Conservation (phyloP, 257 asterid genomes). For the Mitragyna speciosa region DNA sequence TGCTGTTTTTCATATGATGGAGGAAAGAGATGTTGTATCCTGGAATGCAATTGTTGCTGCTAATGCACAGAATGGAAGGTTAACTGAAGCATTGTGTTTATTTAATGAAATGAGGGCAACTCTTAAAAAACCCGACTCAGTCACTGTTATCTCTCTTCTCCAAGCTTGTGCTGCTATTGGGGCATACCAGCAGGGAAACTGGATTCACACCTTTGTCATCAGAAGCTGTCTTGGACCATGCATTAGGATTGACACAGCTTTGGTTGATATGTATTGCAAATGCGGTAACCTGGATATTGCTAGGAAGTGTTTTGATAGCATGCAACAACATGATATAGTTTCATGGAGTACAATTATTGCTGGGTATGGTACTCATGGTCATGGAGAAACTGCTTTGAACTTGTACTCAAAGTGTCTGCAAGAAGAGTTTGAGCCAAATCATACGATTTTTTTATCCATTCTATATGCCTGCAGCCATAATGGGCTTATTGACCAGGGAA, state of each 20-base stretch:
- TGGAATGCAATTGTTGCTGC: slow-evolving; percentile 85
- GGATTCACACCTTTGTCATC: slow-evolving; percentile 66
- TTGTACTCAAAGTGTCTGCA: slow-evolving; percentile 50
- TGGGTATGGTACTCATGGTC: slow-evolving; percentile 80
- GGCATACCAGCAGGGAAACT: slow-evolving; percentile 77
- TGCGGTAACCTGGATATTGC: slow-evolving; percentile 70
- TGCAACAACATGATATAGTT: slow-evolving; percentile 55
- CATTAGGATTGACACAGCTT: slow-evolving; percentile 59
- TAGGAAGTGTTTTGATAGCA: slow-evolving; percentile 61
- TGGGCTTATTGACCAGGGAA: slow-evolving; percentile 68
- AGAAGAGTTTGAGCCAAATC: slow-evolving; percentile 56
- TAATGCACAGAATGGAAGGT: slow-evolving; percentile 59
- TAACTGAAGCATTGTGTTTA: slow-evolving; percentile 44
- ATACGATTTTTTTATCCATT: slow-evolving; percentile 58
- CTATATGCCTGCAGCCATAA: slow-evolving; percentile 78
- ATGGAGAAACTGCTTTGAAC: slow-evolving; percentile 64
- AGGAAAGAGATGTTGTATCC: slow-evolving; percentile 65
- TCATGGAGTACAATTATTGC: slow-evolving; percentile 78
- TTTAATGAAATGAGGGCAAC: slow-evolving; percentile 67
- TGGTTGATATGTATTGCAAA: slow-evolving; percentile 88
- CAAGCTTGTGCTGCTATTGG: slow-evolving; percentile 85
- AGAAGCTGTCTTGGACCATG: slow-evolving; percentile 61
- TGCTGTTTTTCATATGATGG: slow-evolving; percentile 55
- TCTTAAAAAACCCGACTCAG: slow-evolving; percentile 56
- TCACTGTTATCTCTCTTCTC: slow-evolving; percentile 70